These are phyloP conservation scores for Ophiocordyceps camponoti-saundersi DNA, from an alignment of 2,329 filamentous ascomycete genomes.

Conservation along the genomic window DNA sequence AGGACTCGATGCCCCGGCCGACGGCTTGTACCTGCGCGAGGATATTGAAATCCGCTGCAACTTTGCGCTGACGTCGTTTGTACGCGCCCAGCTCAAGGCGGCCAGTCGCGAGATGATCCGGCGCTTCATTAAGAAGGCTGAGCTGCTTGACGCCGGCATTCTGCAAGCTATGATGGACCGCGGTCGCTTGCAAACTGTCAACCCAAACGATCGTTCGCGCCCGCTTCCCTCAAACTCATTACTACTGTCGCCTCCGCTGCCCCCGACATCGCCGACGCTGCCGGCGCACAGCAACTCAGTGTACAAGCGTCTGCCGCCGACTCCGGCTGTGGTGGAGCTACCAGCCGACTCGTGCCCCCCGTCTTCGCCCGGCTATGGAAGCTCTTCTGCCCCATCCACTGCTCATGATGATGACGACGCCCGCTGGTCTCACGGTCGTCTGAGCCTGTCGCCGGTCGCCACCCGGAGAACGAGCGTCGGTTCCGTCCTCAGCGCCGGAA, in stretches of 20 bases:
- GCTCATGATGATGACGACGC: constrained; percentile 8
- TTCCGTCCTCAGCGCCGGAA: constrained; percentile 10
- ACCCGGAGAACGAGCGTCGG: constrained; percentile 10
- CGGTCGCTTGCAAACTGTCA: constrained; percentile 42
- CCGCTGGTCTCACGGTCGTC: constrained; percentile 23
- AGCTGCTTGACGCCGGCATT: constrained; percentile 47
- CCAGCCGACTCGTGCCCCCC: constrained; percentile 26
- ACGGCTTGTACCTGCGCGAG: constrained; percentile 51
- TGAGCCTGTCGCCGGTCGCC: constrained; percentile 7
- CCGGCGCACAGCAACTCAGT: constrained; percentile 1
- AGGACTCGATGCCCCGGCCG: constrained; percentile 41
- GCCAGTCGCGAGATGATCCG: constrained; percentile 52
- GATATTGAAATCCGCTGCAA: constrained; percentile 58
- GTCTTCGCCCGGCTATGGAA: constrained; percentile 16
- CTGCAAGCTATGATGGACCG: constrained; percentile 52
- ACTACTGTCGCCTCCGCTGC: constrained; percentile 1
- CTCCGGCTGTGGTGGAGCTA: constrained; percentile 18
- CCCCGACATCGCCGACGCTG: constrained; percentile 7
- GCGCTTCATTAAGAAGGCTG: constrained; percentile 54
- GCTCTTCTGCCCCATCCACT: constrained; percentile 7
- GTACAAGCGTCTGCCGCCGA: not conserved
- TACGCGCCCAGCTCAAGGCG: constrained; percentile 49
- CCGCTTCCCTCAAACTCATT: constrained; percentile 9
- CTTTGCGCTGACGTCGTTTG: constrained; percentile 44
- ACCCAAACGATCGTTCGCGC: constrained; percentile 28